These are phyloP conservation scores for Neurospora terricola DNA, from an alignment of 495 filamentous ascomycete genomes.

Conservation along the genomic window DNA sequence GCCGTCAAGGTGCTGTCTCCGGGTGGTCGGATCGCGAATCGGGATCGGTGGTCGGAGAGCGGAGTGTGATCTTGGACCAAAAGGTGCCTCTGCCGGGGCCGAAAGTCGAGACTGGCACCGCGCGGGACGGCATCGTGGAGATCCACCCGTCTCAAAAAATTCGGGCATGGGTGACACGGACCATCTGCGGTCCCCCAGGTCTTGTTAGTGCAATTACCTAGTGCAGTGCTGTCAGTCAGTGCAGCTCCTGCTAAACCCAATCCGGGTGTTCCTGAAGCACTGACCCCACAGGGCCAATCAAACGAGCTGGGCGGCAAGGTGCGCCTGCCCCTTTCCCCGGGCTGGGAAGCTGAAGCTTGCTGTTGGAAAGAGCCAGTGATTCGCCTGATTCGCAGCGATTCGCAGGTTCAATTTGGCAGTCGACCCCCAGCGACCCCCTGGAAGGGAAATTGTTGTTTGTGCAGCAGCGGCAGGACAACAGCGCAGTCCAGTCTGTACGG, in stretches of 20 bases:
- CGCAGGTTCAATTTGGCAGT: slow-evolving; percentile 5
- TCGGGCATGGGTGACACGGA: slow-evolving; percentile 18
- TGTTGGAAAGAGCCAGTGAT: neutral
- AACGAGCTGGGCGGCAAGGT: slow-evolving; percentile 12
- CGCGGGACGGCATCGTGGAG: neutral
- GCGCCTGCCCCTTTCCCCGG: slow-evolving; percentile 34
- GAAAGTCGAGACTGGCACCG: neutral
- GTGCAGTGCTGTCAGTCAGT: slow-evolving; percentile 5
- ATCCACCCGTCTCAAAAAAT: neutral
- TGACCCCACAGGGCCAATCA: slow-evolving; percentile 31
- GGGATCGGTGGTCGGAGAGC: neutral
- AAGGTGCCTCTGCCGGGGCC: neutral
- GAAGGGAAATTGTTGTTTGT: slow-evolving; percentile 39
- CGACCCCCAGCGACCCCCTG: slow-evolving; percentile 21
- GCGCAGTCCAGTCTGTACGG: slow-evolving; percentile 3
- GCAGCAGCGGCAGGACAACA: neutral
- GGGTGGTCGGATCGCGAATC: neutral
- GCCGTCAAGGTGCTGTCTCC: neutral
- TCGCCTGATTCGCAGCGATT: neutral
- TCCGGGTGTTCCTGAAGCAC: slow-evolving; percentile 23
- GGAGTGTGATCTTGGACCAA: neutral
- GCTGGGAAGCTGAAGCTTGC: slow-evolving; percentile 5
- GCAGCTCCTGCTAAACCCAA: slow-evolving; percentile 13
- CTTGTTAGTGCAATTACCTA: neutral
- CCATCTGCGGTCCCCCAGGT: slow-evolving; percentile 7